A percentile compares a stretch with the other conserved stretches of the same genome.
phyloP scores from a whole-genome alignment of 139 green algal genomes.

The Chlorella sp. region DNA sequence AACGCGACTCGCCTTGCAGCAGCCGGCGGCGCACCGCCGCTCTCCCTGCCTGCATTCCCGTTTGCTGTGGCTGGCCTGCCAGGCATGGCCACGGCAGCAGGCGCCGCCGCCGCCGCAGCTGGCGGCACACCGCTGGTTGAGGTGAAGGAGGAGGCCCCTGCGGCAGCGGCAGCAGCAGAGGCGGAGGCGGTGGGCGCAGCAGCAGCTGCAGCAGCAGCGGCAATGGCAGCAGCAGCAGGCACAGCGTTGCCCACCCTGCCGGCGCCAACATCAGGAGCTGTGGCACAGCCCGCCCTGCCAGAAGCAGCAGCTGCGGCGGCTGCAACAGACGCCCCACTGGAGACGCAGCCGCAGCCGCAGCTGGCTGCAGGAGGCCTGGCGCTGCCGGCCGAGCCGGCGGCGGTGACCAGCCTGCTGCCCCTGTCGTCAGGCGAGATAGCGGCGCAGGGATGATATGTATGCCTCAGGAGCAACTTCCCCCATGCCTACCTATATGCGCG shows the following conservation, averaged over 20 bases:
- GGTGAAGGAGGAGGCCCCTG: not conserved
- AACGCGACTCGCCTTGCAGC: not conserved
- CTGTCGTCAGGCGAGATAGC: constrained; percentile 3
- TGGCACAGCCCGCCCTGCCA: not conserved
- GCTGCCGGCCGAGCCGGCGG: not conserved
- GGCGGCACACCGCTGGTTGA: not conserved
- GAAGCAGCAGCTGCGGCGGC: not conserved
- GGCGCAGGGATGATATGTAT: constrained; percentile 5
- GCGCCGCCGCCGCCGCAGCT: no score
- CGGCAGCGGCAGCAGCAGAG: not conserved
- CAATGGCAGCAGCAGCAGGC: not conserved
- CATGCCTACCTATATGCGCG: no score
- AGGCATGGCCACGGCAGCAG: no score
- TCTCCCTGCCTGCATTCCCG: no score
- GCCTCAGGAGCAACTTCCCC: no score
- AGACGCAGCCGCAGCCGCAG: not conserved
- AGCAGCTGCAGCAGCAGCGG: constrained; percentile 3
- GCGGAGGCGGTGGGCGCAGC: not conserved
- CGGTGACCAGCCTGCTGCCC: constrained; percentile 7
- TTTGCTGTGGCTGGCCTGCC: no score
- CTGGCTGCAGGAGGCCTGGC: not conserved
- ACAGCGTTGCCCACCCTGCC: not conserved
- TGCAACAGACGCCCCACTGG: not conserved
- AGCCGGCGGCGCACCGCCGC: not conserved
- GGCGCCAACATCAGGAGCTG: not conserved